Evolutionary conservation across 345 rosid genomes (phyloP), one percentile per base, ranked within the genome.

Genomic region (Punica granatum): DNA sequence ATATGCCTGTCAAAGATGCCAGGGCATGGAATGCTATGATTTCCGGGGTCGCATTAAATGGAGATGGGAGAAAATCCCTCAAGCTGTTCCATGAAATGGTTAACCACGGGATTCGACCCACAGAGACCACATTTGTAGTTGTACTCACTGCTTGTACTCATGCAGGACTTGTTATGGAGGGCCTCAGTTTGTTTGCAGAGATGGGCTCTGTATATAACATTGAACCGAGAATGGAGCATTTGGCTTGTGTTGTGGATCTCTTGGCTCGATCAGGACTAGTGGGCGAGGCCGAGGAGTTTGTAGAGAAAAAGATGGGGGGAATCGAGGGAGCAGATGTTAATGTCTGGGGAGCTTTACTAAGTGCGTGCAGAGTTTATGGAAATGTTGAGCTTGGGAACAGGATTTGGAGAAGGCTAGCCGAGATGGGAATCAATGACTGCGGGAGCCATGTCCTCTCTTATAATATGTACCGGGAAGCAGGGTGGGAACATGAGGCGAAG

Each of bases 21-120:
- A 73, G 69, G 59, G 82, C 82, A 26, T 75, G 79, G 82, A 75
- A 79, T 9, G 77, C 79, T 60, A 69, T 79, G 77, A 79, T 79
- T 42, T 59, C 68, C 0, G 82, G 82, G 19, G 43, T 72, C n/a
- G 77, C 82, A 30, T 42, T 79, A 70, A 63, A 67, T 67, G 82
- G 82, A 34, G 73, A 70, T n/a, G 77, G 68, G 18, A 44, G 25
- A 43, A 75, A 67, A 30, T 75, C 79, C 21, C 77, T 79, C 43
- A 70, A 69, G 36, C 59, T 79, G 31, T 79, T 75, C 53, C 30
- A 58, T 51, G 19, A 66, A 43, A 72, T 79, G 79, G 48, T 64
- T 25, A 49, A 33, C 23, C 64, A 32, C 23, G 77, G 79, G 46
- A 61, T 61, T 30, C 74, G 69, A 70, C 82, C 79, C 58, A 75